Evolutionary conservation across 495 filamentous ascomycete genomes (phyloP), one percentile per base, ranked within the genome.

Genomic region (Aspergillus incahuasiensis): DNA sequence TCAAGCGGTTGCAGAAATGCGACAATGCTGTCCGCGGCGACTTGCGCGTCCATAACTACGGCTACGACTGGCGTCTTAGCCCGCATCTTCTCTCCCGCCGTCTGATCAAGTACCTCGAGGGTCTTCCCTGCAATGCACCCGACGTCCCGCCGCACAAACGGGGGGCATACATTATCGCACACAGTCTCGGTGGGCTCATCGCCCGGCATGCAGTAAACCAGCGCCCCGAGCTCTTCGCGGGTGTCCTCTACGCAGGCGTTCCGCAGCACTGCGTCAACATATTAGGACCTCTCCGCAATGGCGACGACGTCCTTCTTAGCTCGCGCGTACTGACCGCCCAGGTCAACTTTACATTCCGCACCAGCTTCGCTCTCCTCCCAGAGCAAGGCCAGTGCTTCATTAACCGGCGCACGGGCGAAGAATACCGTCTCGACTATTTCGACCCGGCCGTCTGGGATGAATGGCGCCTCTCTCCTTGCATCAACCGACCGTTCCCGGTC

Each of bases 51-150:
- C 87, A 88, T 69, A 86, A 97, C 58, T 98, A 94, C 62, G 91
- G 94, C 28, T 98, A 96, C 64, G 92, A 98, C 68, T 98, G 92
- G 92, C 82, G 94, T 25, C 73, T 98, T 51, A 90, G 88, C 56
- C 94, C 94, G 1, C 81, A 88, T 62, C 71, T 92, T 1, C 79
- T 95, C 2, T 90, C 87, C 0, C 73, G 76, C 9, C 80, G 80
- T 47, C 71, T 98, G 6, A 80, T 86, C 24, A 65, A 75, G 28
- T 96, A 87, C 57, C 74, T 98, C 13, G 83, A 89, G 66, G 75
- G 69, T 5, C 73, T 98, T 2, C 88, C 84, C 1, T 92, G 84
- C 40, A 96, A 97, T 68, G 69, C 79, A 21, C 73, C 79, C 1
- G 72, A 65, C 13, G 64, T 73, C 0, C 69, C 78, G 0, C 54